phyloP scores from a whole-genome alignment of 2,329 filamentous ascomycete species.

The Conoideocrella luteorostrata region DNA sequence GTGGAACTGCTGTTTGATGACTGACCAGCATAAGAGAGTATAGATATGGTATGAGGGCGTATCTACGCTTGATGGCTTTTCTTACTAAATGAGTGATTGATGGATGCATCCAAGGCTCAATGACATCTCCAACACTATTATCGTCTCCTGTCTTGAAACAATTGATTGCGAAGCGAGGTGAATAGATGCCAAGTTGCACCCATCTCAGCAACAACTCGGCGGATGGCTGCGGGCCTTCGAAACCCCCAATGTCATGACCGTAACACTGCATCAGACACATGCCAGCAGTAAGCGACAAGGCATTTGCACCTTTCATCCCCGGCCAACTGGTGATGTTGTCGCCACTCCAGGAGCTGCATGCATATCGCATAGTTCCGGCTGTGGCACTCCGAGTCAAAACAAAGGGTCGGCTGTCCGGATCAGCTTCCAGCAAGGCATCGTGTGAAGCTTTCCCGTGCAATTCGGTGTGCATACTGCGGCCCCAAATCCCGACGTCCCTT shows the following conservation, averaged over 20 bases:
- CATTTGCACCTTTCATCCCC: slow-evolving; percentile 65
- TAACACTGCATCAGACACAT: slow-evolving; percentile 64
- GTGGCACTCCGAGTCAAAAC: slow-evolving; percentile 66
- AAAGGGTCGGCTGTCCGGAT: slow-evolving; percentile 56
- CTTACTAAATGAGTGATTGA: slow-evolving; percentile 57
- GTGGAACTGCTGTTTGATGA: slow-evolving; percentile 54
- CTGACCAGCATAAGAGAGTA: slow-evolving; percentile 60
- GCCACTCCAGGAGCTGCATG: slow-evolving; percentile 66
- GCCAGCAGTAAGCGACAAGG: slow-evolving; percentile 60
- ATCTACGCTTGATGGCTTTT: slow-evolving; percentile 61
- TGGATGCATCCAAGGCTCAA: slow-evolving; percentile 74
- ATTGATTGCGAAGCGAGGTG: slow-evolving; percentile 68
- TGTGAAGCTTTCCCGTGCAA: slow-evolving; percentile 65
- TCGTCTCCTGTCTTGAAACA: slow-evolving; percentile 68
- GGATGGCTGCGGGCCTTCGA: slow-evolving; percentile 65
- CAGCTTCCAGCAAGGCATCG: slow-evolving; percentile 54
- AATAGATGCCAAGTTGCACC: slow-evolving; percentile 66
- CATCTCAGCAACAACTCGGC: slow-evolving; percentile 67
- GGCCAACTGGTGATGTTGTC: slow-evolving; percentile 71
- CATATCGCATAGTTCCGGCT: slow-evolving; percentile 62
- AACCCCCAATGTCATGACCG: slow-evolving; percentile 70
- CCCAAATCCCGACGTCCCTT: slow-evolving; percentile 60
- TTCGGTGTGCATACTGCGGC: slow-evolving; percentile 62
- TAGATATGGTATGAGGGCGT: slow-evolving; percentile 65
- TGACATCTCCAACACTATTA: slow-evolving; percentile 63